A percentile compares a stretch with the other conserved stretches of the same genome.
Evolutionary conservation across 2,329 filamentous ascomycete species (phyloP).

Genomic region (Ramularia endophylla): DNA sequence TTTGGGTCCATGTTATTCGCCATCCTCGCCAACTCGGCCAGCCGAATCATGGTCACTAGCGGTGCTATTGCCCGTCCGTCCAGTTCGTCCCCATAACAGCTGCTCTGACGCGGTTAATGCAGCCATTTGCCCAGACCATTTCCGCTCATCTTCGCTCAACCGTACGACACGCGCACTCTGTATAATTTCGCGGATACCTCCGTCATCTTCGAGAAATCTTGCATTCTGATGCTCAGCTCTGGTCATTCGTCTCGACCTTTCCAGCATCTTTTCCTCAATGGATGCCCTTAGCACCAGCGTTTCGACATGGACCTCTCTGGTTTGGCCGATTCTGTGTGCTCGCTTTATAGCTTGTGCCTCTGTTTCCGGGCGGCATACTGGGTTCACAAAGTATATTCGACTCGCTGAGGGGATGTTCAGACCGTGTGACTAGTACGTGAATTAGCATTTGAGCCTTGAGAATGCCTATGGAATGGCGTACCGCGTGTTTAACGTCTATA

Average conservation of each 20-base stretch:
- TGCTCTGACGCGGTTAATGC: conserved; percentile 34
- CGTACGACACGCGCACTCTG: conserved; percentile 48
- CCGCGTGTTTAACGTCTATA: conserved; percentile 90
- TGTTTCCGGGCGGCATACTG: conserved; percentile 75
- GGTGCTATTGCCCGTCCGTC: no score
- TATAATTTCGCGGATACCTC: conserved; percentile 53
- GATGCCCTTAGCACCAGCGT: conserved; percentile 75
- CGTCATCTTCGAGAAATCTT: conserved; percentile 54
- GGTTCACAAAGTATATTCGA: conserved; percentile 82
- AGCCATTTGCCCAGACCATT: conserved; percentile 36
- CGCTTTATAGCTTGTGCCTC: conserved; percentile 90
- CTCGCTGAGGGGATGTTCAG: conserved; percentile 79
- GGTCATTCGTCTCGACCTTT: conserved; percentile 68
- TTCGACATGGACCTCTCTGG: conserved; percentile 71
- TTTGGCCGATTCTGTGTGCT: conserved; percentile 81
- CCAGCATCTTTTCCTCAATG: conserved; percentile 78
- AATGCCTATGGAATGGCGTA: no score
- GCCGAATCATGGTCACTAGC: no score
- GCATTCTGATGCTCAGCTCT: conserved; percentile 51
- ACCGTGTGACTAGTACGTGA: conserved; percentile 77
- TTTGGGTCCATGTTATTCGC: no score
- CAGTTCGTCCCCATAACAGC: conserved; percentile 40
- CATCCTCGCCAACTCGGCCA: no score
- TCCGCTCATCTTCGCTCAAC: conserved; percentile 30
- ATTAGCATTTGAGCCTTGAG: no score